These are phyloP conservation scores for Rhizopogon vinicolor DNA, from an alignment of 768 basidiomycete genomes.

Conservation along the genomic window DNA sequence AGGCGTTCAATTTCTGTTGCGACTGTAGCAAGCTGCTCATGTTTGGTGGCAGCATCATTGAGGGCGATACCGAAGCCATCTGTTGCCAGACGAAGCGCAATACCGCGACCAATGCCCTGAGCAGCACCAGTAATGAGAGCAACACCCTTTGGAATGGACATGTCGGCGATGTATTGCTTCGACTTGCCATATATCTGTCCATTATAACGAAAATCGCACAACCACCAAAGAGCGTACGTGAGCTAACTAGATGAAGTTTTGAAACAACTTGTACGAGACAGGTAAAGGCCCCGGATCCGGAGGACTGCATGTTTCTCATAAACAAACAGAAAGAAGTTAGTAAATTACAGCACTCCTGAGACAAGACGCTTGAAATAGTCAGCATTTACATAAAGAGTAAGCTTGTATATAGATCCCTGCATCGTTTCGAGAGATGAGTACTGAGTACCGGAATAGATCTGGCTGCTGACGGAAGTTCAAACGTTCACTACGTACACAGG, in stretches of 20 bases:
- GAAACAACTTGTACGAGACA: not conserved
- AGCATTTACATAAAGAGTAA: not conserved
- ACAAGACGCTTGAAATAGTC: not conserved
- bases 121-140: constrained; percentile 27
- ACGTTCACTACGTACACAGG: no score
- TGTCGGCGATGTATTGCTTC: not conserved
- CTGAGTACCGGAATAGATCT: no score
- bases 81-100: constrained; percentile 13
- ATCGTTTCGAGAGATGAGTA: not conserved
- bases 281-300: not conserved
- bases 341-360: no score
- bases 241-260: not conserved
- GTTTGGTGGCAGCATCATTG: constrained; percentile 20
- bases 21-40: constrained; percentile 5
- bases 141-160: constrained; percentile 19
- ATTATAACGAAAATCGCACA: not conserved
- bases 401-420: not conserved
- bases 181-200: not conserved
- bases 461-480: no score
- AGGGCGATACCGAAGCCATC: constrained; percentile 25
- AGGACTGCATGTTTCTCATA: not conserved
- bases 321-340: not conserved
- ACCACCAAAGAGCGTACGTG: no score
- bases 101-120: constrained; percentile 23
- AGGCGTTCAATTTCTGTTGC: constrained; percentile 16